Evolutionary conservation across 208 protist genomes (phyloP).

Genomic region (Wallacemonas sp.): DNA sequence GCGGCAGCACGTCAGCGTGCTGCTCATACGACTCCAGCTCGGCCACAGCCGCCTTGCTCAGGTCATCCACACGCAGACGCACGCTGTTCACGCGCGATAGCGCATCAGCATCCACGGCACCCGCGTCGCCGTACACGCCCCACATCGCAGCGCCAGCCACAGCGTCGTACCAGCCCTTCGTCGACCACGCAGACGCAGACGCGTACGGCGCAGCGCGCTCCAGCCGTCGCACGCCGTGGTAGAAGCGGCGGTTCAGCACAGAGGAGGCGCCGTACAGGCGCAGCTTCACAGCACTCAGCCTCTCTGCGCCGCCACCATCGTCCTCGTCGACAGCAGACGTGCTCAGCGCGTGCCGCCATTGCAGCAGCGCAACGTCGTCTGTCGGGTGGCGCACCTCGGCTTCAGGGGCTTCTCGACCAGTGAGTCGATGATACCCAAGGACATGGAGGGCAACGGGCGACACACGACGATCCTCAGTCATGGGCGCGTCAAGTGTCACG

Average conservation of each 20-base stretch:
- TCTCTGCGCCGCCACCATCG: too few species aligned
- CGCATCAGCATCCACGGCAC: slow-evolving; percentile 20
- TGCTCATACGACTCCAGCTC: neutral
- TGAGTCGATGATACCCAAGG: neutral
- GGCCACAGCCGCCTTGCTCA: neutral
- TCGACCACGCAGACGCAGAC: slow-evolving; percentile 23
- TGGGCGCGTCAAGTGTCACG: neutral
- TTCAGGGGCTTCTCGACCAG: neutral
- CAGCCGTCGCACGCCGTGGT: slow-evolving; percentile 63
- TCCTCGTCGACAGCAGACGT: neutral
- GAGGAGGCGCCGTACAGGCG: slow-evolving; percentile 28
- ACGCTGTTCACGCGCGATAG: slow-evolving; percentile 8
- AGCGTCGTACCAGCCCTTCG: slow-evolving; percentile 49
- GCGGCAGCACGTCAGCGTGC: neutral
- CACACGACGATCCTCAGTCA: neutral
- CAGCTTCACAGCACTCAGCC: neutral
- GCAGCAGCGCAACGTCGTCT: slow-evolving; percentile 8
- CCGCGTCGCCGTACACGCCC: neutral
- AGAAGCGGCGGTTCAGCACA: slow-evolving; percentile 44
- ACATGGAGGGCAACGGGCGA: neutral
- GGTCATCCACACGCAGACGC: neutral
- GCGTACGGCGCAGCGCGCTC: slow-evolving; percentile 29
- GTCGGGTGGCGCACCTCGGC: neutral
- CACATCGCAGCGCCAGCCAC: slow-evolving; percentile 27
- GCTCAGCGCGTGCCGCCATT: slow-evolving; percentile 8